Evolutionary conservation across 441 rosid species (phyloP).

Genomic region (Theobroma grandiflorum): DNA sequence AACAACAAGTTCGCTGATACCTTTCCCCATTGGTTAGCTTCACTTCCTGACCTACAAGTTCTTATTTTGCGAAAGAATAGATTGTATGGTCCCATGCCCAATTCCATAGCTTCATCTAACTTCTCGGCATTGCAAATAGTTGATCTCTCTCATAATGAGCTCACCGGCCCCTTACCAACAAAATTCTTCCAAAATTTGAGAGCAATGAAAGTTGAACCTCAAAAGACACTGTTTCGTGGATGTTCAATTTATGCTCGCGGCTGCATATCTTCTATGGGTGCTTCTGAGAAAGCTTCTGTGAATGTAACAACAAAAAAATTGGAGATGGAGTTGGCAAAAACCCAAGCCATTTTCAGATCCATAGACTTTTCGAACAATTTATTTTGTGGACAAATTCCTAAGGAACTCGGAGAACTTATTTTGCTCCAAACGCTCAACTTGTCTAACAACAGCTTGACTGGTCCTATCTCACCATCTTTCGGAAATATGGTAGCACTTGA

Average conservation of each 20-base stretch:
- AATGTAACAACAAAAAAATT: neutral
- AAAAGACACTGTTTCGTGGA: no score
- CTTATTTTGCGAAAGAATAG: neutral
- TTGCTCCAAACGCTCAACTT: no score
- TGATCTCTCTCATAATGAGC: neutral
- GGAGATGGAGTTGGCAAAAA: neutral
- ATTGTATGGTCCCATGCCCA: neutral
- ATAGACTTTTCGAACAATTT: no score
- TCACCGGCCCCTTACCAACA: neutral
- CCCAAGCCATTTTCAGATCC: neutral
- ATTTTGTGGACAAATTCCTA: no score
- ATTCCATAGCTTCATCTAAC: neutral
- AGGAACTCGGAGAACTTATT: no score
- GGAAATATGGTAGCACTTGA: no score
- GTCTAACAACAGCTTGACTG: no score
- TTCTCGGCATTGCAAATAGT: neutral
- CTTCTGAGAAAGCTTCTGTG: neutral
- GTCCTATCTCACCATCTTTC: no score
- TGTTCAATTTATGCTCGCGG: no score
- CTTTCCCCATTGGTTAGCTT: slow-evolving; percentile 21
- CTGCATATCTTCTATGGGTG: no score
- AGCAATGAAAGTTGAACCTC: neutral
- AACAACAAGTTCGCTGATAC: slow-evolving; percentile 30
- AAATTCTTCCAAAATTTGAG: neutral
- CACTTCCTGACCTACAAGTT: neutral